These are phyloP conservation scores for Termitomyces heimii DNA, from an alignment of 768 basidiomycete genomes.

Conservation along the genomic window DNA sequence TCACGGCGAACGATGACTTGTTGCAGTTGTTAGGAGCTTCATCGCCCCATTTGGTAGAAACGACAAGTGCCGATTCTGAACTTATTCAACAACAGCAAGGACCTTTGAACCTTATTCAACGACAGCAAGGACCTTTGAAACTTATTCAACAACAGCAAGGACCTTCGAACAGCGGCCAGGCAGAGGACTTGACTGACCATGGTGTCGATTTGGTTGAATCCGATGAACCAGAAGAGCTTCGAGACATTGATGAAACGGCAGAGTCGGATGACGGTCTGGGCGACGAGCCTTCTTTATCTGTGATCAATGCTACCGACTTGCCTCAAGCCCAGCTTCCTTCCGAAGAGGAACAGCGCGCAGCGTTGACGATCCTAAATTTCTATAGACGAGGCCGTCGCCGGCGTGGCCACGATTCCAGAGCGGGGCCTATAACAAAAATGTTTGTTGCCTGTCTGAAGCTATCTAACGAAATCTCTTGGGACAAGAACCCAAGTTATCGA, in stretches of 20 bases:
- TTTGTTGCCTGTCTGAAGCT: conserved; percentile 23
- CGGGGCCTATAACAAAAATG: conserved; percentile 6
- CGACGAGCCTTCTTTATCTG: not conserved
- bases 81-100: not conserved
- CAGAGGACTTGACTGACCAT: not conserved
- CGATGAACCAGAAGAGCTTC: not conserved
- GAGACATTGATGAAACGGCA: not conserved
- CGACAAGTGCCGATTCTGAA: not conserved
- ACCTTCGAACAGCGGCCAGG: not conserved
- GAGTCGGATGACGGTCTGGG: not conserved
- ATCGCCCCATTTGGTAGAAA: conserved; percentile 5
- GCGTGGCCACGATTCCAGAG: not conserved
- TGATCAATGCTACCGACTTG: not conserved
- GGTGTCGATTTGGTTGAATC: not conserved
- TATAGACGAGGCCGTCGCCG: conserved; percentile 4
- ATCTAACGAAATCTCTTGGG: conserved; percentile 22
- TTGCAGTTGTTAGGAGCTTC: conserved; percentile 1
- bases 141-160: too few species aligned
- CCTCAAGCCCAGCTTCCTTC: conserved; percentile 1
- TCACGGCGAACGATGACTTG: conserved; percentile 7
- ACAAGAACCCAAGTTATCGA: conserved; percentile 22
- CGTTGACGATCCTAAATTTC: conserved; percentile 13
- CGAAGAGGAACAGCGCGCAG: not conserved
- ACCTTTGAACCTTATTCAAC: too few species aligned
- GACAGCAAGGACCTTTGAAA: too few species aligned